Percentiles rank a stretch among this genome's conserved stretches.
phyloP scores from a whole-genome alignment of 805 yeast genomes.

The Cyberlindnera nakhonratchasimensis region DNA sequence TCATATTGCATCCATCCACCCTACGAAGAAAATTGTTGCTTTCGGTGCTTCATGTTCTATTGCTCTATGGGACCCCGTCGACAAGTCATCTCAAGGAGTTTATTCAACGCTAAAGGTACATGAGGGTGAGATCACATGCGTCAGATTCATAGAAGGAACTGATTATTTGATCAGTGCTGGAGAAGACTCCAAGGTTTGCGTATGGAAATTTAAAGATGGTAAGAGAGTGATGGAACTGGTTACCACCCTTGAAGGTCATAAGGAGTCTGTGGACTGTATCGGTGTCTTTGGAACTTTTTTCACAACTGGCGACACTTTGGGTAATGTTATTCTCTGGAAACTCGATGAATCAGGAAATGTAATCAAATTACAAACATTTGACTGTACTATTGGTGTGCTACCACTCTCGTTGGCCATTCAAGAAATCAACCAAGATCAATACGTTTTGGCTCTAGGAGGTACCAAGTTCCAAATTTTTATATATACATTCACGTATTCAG shows the following conservation, averaged over 20 bases:
- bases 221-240: conserved; percentile 21
- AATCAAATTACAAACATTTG: conserved; percentile 31
- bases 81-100: conserved; percentile 42
- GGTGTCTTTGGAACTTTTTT: conserved; percentile 39
- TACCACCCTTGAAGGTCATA: conserved; percentile 37
- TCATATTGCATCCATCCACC: conserved; percentile 52
- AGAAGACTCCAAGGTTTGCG: conserved; percentile 58
- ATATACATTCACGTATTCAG: conserved; percentile 39
- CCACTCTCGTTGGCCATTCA: conserved; percentile 41
- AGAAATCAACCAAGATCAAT: conserved; percentile 32
- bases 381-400: conserved; percentile 44
- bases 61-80: conserved; percentile 67
- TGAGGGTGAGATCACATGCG: conserved; percentile 60
- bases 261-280: conserved; percentile 52
- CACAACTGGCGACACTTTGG: conserved; percentile 63
- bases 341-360: conserved; percentile 23
- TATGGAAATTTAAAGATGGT: conserved; percentile 47
- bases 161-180: conserved; percentile 54
- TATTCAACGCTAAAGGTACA: conserved; percentile 58
- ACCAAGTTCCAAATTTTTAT: conserved; percentile 54
- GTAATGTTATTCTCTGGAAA: conserved; percentile 52
- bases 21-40: conserved; percentile 44
- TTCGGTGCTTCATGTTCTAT: conserved; percentile 67
- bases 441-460: conserved; percentile 69
- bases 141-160: conserved; percentile 47